Conservation (phyloP, 1,284 basidiomycete genomes). For the Golubevia pallescens region DNA sequence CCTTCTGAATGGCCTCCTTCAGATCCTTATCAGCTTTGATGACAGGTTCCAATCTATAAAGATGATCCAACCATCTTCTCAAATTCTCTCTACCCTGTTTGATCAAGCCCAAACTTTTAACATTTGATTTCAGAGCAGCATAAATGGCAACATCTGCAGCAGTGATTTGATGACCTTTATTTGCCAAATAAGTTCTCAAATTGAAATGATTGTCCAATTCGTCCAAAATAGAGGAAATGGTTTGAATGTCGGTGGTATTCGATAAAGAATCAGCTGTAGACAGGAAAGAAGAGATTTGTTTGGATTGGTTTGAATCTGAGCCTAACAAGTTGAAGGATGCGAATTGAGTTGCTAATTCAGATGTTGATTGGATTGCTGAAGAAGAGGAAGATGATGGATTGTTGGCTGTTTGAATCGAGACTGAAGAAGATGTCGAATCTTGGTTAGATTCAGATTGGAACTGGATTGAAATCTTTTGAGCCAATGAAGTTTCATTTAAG, state of each 20-base stretch:
- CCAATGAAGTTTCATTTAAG: no score
- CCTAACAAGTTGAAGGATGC: no score
- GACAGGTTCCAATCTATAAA: neutral
- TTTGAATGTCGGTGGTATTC: conserved; percentile 30
- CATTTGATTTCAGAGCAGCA: conserved; percentile 48
- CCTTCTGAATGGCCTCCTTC: neutral
- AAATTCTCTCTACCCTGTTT: conserved; percentile 34
- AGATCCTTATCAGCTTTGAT: neutral
- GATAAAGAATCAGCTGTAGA: no score
- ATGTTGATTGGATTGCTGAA: no score
- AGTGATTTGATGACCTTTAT: conserved; percentile 39
- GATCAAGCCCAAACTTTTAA: conserved; percentile 53
- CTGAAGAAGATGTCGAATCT: no score
- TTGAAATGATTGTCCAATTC: conserved; percentile 58
- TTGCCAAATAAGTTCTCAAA: conserved; percentile 54
- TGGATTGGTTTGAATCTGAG: no score
- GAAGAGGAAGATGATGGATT: no score
- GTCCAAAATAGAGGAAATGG: conserved; percentile 40
- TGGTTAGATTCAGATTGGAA: no score
- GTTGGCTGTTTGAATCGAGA: no score
- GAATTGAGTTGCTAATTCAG: no score
- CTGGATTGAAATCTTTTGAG: no score
- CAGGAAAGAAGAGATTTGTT: no score
- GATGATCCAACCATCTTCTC: conserved; percentile 2
- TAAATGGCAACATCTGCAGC: conserved; percentile 60